Evolutionary conservation across 2,329 filamentous ascomycete genomes (phyloP).

Genomic region (Neophaeococcomyces mojaviensis): DNA sequence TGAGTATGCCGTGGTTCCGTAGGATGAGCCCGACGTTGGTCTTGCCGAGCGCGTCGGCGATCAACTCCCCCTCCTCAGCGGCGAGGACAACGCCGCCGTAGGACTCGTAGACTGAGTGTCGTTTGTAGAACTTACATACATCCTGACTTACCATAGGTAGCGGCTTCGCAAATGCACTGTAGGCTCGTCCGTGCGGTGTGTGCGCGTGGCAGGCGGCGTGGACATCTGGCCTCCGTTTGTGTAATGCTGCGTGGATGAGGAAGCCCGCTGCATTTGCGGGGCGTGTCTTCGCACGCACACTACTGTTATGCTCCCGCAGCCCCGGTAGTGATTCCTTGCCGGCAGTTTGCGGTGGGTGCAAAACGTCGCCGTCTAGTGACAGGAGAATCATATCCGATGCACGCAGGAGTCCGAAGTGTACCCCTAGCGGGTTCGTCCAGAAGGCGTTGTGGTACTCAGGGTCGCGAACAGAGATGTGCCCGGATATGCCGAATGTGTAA

Average conservation of each 20-base stretch:
- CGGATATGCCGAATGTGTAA: constrained; percentile 61
- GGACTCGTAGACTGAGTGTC: constrained; percentile 57
- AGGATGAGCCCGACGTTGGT: constrained; percentile 56
- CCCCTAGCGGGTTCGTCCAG: constrained; percentile 61
- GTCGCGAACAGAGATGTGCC: constrained; percentile 61
- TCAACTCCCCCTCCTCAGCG: constrained; percentile 56
- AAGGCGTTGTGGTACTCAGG: constrained; percentile 54
- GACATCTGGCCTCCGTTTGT: constrained; percentile 58
- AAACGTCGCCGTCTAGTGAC: constrained; percentile 54
- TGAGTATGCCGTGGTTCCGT: constrained; percentile 65
- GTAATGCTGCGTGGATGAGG: constrained; percentile 61
- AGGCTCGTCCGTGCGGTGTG: constrained; percentile 58
- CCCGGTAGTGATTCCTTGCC: constrained; percentile 40
- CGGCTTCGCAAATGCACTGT: constrained; percentile 56
- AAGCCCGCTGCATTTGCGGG: constrained; percentile 63
- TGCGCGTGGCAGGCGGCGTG: constrained; percentile 64
- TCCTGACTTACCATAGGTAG: constrained; percentile 60
- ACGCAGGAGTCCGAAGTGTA: constrained; percentile 58
- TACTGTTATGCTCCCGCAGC: background rate
- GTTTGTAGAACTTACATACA: constrained; percentile 34
- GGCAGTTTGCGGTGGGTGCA: constrained; percentile 35
- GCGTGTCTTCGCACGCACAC: constrained; percentile 27
- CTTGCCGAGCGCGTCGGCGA: constrained; percentile 55
- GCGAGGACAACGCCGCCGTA: constrained; percentile 59
- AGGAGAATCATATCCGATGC: constrained; percentile 62